Base-by-base conservation (phyloP, 352 stramenopile genomes). In the Globisporangium perplexum region DNA sequence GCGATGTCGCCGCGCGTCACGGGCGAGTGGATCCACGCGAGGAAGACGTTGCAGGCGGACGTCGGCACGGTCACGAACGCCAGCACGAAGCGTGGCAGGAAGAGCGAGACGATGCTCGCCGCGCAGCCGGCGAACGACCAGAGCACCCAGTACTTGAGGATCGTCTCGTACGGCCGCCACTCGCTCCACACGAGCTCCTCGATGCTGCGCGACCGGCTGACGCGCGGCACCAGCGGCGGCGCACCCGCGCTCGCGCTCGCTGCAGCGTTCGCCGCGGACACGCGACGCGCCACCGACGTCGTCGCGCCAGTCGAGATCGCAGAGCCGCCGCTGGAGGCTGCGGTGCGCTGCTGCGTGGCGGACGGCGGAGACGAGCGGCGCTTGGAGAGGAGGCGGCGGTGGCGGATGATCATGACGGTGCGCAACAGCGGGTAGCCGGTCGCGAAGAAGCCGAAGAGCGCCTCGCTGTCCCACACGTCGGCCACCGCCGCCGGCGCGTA, bases 141-240 rank as follows among this genome's bases (percentile, higher is more conserved):
- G 35, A 90, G 76, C 42, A 90, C 77, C 81, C 82, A 93, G 63
- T 89, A 90, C 71, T 90, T 88, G 39, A 93, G 64, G 28, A 72
- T 89, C n/a, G 73, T 73, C 55, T 93, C 83, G 52, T 83, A 87
- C 17, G 69, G 60, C 7, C 76, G 69, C 76, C 77, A 90, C 53
- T 88, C 74, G 53, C 81, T 74, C 59, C 74, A 41, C 39, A 59
- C 53, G 30, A 47, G 42, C 28, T 45, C 36, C 22, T 57, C 52
- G n/a, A 60, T 55, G 53, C 46, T 57, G 28, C 53, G 52, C n/a
- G 39, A 35, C 12, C 47, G 53, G 20, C 22, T 31, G 26, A 63
- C 24, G n/a, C 51, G 50, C 28, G 47, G 44, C 26, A 44, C 3
- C 0, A 17, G 30, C 3, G 47, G 47, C 8, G 31, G 10, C 17